Evolutionary conservation across 495 filamentous ascomycete genomes (phyloP), one percentile per base, ranked within the genome.

Genomic region (Penicillium cinerascens): DNA sequence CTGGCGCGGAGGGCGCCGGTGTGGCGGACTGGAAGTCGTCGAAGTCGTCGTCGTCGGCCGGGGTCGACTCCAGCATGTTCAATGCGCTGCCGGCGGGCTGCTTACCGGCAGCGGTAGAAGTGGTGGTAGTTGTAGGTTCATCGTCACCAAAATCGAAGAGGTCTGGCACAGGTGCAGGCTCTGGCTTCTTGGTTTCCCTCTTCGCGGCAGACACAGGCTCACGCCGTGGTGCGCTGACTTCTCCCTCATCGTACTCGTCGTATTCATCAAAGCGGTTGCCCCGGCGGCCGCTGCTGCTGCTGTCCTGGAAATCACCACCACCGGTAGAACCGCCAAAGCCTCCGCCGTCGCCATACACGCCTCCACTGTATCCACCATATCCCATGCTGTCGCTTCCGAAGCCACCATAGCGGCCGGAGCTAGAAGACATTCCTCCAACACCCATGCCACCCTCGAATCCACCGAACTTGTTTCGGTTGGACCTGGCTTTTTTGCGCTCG

Each of bases 1-100:
- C 61, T 22, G 75, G 58, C 42, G 75, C 57, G 26, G 73, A 60
- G 15, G 60, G 42, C 16, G 79, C 72, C 16, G 90, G 84, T 4
- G 87, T 77, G 15, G 95, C 93, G n/a, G 91, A 92, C 69, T 95
- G 90, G 79, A 97, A 97, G 65, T 97, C 95, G 65, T 97, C 93
- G 59, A 97, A 97, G 44, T 97, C 95, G 59, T 98, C 93, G 58
- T 98, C 92, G 54, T 95, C 91, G 15, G 60, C 74, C 4, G 29
- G 29, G 1, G 51, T 69, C 13, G 74, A 62, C 50, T 79, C 72
- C 26, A 88, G 69, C 35, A 84, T 75, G 36, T 78, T 82, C 47
- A 87, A 71, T 18, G 77, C 82, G 44, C 70, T 61, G 72, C 74
- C 49, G 4, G 74, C 70, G 29, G 76, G 69, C 58, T 76, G 71